phyloP scores from a whole-genome alignment of 805 yeast genomes.

The Candida maesae region DNA sequence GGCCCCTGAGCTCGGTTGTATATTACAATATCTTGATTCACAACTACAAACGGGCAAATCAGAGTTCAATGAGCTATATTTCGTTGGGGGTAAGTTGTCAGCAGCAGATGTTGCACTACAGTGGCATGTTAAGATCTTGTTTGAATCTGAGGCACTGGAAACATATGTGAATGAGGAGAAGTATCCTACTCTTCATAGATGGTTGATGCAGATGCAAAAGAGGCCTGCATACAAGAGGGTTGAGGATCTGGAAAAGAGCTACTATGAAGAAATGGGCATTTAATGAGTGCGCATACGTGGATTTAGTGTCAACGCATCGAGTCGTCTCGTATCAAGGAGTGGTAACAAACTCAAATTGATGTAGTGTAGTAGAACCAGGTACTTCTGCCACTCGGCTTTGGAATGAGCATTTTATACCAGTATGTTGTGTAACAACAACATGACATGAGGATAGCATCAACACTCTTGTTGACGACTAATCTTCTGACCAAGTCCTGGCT shows the following conservation, averaged over 20 bases:
- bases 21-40: background rate
- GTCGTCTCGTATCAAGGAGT: no score
- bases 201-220: background rate
- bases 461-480: no score
- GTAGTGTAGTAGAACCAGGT: no score
- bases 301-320: no score
- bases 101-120: conserved; percentile 51
- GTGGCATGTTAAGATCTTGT: conserved; percentile 31
- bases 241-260: background rate
- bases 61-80: conserved; percentile 24
- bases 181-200: conserved; percentile 2
- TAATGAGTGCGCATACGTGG: no score
- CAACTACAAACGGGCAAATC: background rate
- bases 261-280: background rate
- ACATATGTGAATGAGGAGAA: background rate
- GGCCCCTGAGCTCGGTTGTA: background rate
- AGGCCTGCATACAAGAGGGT: conserved; percentile 3
- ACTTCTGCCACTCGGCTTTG: no score
- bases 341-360: no score
- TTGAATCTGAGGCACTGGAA: conserved; percentile 15
- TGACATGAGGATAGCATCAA: no score
- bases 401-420: no score
- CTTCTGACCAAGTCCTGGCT: no score
- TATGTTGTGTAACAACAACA: no score
- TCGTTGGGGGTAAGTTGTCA: conserved; percentile 46